Evolutionary conservation across 75 land plant genomes (phyloP).

Genomic region (Sequoia sempervirens): DNA sequence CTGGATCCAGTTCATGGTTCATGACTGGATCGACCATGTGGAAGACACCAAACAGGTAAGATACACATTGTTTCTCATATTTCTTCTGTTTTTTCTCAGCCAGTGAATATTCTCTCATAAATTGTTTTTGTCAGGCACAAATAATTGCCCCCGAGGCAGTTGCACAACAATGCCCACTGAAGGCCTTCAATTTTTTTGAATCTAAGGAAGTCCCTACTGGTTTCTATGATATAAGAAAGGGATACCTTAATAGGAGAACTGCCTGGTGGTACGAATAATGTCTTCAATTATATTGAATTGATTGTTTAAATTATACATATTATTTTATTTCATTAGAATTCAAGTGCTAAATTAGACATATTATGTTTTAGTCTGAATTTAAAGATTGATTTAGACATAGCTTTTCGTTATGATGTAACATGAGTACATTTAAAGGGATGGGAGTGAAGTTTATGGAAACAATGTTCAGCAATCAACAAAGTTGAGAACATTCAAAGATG

Average conservation of each 20-base stretch:
- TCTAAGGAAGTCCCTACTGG: slow-evolving; percentile 20
- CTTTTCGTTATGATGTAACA: no score
- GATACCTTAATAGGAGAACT: slow-evolving; percentile 43
- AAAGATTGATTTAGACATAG: no score
- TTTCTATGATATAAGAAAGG: slow-evolving; percentile 19
- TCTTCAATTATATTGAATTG: no score
- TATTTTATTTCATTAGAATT: no score
- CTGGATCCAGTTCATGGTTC: slow-evolving; percentile 79
- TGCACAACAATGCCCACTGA: slow-evolving; percentile 45
- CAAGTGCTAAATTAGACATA: no score
- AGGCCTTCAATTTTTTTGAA: slow-evolving; percentile 43
- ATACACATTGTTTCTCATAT: neutral
- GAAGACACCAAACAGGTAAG: slow-evolving; percentile 47
- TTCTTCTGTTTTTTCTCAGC: neutral
- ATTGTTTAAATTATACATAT: no score
- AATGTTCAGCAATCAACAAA: slow-evolving; percentile 17
- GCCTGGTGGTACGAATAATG: slow-evolving; percentile 55
- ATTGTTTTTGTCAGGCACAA: slow-evolving; percentile 18
- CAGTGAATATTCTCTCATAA: neutral
- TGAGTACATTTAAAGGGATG: slow-evolving; percentile 45
- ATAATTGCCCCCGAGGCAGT: slow-evolving; percentile 28
- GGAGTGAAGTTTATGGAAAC: slow-evolving; percentile 68
- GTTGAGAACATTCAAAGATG: slow-evolving; percentile 55
- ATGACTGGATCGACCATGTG: slow-evolving; percentile 74
- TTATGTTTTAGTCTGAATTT: no score